Evolutionary conservation across 2,329 filamentous ascomycete genomes (phyloP), one percentile per base, ranked within the genome.

Genomic region (Eutypella sp.): DNA sequence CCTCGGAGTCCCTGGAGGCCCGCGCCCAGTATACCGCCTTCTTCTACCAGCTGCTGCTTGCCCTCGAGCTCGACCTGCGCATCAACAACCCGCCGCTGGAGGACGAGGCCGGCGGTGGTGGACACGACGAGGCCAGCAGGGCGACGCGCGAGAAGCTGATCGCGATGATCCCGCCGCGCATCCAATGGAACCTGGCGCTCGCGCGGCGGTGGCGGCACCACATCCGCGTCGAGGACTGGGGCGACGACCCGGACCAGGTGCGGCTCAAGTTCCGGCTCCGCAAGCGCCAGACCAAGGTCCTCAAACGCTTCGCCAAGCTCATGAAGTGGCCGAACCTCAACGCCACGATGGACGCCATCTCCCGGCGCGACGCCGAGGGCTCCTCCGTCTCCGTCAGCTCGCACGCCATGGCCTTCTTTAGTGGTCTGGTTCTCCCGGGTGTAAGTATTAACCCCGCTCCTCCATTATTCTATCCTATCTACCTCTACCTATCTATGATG

Each of bases 241-340:
- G 81, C 38, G 66, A 67, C 39, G 72, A 70, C 9, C 65, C 77
- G 1, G 73, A 79, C 27, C 67, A 79, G 45, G 78, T 87, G 40
- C 76, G 73, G 48, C 77, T 89, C 39, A 78, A 82, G 15, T 79
- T 83, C 51, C 81, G 76, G 58, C 72, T 81, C 44, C 85, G 85
- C 66, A 78, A 77, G 57, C 74, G 78, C 19, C 86, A 89, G 62
- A 79, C 84, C 49, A 83, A 84, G 59, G 81, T 83, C 59, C 68
- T 90, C 37, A 77, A 78, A 53, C 75, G 76, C 29, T 89, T 90
- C 59, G 84, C 84, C 10, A 74, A 79, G 58, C 79, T 78, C 57
- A 81, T 90, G 71, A 89, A 87, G 63, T 90, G 86, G 86, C 85
- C 85, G 2, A 89, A 89, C 55, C 75, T 88, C 47, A 69, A 70